Evolutionary conservation across 306 rosid genomes (phyloP), one percentile per base, ranked within the genome.

Genomic region (Carpinus viminea): DNA sequence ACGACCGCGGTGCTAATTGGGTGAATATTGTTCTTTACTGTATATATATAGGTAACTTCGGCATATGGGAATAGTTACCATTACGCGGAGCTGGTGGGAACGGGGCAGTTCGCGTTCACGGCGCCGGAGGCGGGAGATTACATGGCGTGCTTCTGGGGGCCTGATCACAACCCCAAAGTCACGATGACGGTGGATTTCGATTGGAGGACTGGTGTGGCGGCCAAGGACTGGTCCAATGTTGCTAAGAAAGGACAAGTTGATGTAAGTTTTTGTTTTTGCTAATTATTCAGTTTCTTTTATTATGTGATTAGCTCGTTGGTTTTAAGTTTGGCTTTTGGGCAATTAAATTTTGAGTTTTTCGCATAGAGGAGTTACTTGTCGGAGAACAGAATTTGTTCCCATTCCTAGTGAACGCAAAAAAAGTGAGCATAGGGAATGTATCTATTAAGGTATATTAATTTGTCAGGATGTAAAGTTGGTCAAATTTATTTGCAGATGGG

Each of bases 241-340:
- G 99, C 99, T 31, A 95, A 95, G 88, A 95, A 93, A 78, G 96
- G 99, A 55, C 72, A 91, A 76, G 93, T 95, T 31, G 99, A 93
- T 77, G 99, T 95, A 77, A 91, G 96, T 84, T 6, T 70, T 75
- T 50, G 7, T 20, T 62, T 16, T 70, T 36, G 36, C 5, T 62
- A 7, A 69, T 20, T 26, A 4, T 16, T 13, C 18, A 31, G 46
- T 31, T 15, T 31, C 5, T 13, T 28, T 41, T 68, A 0, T 41
- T 41, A 1, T 18, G 28, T 41, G 2, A 15, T 41, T 18, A 68
- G 72, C 31, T 41, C 12, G 50, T 18, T 17, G 41, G 72, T 17
- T 18, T 38, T 38, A 41, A 18, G 1, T 41, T 68, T 68, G 52
- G 16, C 10, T 16, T 68, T 16, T 68, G 50, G 72, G 24, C 43